Conservation (phyloP, 176 grass and related monocot species). For the Elymus sibiricus region DNA sequence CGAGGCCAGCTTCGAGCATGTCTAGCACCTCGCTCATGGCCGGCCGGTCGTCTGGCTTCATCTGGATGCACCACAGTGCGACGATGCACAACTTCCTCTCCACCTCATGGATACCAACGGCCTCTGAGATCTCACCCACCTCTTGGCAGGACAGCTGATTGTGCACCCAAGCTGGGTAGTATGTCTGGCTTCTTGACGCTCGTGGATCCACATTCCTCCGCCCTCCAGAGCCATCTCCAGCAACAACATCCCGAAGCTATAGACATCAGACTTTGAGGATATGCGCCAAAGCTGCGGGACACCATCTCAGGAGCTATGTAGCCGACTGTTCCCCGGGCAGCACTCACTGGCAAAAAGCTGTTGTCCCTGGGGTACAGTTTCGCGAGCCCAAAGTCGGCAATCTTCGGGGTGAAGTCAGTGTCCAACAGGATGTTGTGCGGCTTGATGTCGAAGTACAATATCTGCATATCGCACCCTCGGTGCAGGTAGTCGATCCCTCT, state of each 20-base stretch:
- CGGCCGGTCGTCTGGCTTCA: neutral
- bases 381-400: neutral
- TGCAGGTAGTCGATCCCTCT: neutral
- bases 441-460: neutral
- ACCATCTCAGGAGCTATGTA: slow-evolving; percentile 5
- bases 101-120: neutral
- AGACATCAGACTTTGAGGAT: neutral
- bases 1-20: neutral
- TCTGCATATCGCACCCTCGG: slow-evolving; percentile 8
- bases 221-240: neutral
- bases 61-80: neutral
- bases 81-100: neutral
- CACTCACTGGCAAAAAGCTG: neutral
- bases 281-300: slow-evolving; percentile 7
- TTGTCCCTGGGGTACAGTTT: neutral
- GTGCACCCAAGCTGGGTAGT: slow-evolving; percentile 5
- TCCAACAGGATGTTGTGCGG: neutral
- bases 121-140: neutral
- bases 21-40: neutral
- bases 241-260: neutral
- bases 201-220: neutral
- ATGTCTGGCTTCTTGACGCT: neutral
- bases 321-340: neutral
- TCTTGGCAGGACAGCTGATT: neutral
- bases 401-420: neutral